These are phyloP conservation scores for Lodderomyces orthopsilosis DNA, from an alignment of 1,139 yeast genomes.

Conservation along the genomic window DNA sequence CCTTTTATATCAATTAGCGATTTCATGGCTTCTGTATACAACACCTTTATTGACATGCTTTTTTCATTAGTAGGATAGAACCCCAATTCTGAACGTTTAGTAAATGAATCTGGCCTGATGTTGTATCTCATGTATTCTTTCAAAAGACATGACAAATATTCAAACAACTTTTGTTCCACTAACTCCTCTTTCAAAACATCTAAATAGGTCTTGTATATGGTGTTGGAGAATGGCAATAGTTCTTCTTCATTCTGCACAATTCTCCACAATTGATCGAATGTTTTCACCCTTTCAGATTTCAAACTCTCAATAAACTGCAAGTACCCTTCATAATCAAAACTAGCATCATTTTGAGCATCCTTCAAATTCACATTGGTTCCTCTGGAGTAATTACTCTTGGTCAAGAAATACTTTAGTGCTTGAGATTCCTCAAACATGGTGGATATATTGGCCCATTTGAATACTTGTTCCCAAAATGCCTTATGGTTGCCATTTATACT, in stretches of 20 bases:
- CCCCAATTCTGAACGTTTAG: conserved; percentile 12
- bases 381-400: conserved; percentile 8
- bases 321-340: conserved; percentile 42
- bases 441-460: conserved; percentile 36
- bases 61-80: conserved; percentile 17
- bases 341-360: conserved; percentile 32
- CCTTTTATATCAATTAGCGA: conserved; percentile 30
- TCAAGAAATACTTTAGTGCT: conserved; percentile 27
- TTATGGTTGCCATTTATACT: conserved; percentile 19
- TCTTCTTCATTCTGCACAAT: conserved; percentile 25
- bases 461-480: conserved; percentile 36
- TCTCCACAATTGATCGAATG: conserved; percentile 34
- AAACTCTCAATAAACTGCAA: conserved; percentile 27
- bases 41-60: conserved; percentile 19
- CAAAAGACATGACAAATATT: conserved; percentile 22
- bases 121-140: conserved; percentile 21
- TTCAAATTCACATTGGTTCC: conserved; percentile 16
- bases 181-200: conserved; percentile 20
- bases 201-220: conserved; percentile 25
- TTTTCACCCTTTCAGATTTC: conserved; percentile 23
- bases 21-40: conserved; percentile 28
- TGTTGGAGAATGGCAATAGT: conserved; percentile 24
- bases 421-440: conserved; percentile 27
- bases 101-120: conserved; percentile 8
- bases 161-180: conserved; percentile 22